Evolutionary conservation across 345 rosid species (phyloP), one percentile per base, ranked within the genome.

Genomic region (Leavenworthia alabamica): DNA sequence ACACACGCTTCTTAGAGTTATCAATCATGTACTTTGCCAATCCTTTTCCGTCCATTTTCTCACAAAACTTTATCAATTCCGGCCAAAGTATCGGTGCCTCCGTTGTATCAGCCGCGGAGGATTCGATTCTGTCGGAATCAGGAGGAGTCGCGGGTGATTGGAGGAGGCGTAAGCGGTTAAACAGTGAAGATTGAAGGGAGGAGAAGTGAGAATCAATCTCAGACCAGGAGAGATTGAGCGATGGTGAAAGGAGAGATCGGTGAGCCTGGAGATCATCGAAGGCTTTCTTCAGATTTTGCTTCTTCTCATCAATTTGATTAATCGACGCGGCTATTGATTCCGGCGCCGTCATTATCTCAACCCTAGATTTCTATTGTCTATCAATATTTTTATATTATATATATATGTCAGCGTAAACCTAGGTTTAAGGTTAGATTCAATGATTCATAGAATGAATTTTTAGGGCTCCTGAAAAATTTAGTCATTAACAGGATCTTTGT

Each of bases 151-250:
- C 58, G 22, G 50, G 52, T n/a, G 82, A 67, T 44, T 80, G 75
- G 53, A 85, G 86, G 64, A 58, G 65, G 28, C 57, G 75, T 63
- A 85, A 76, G 6, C 87, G 81, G 55, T 33, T 64, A 6, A 56
- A 23, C 42, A 81, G 67, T 20, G 76, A 67, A 46, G 71, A 22
- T 24, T 80, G 78, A 19, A 72, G 50, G 4, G 84, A 58, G 59
- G 86, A 40, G 71, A 88, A 85, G 82, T 85, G 84, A 33, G 86
- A 52, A 56, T 82, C 89, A 71, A 90, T 48, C 54, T 82, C 85
- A 31, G 81, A 46, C 94, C 96, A 88, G 7, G 83, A 62, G 53
- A 83, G 67, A 15, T 77, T 11, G 59, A 75, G 72, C 13, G 88
- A 73, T 15, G 71, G 66, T 9, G 83, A 72, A 29, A 75, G 79